Base-by-base conservation (phyloP, 257 asterid genomes). In the Solanum virginianum region DNA sequence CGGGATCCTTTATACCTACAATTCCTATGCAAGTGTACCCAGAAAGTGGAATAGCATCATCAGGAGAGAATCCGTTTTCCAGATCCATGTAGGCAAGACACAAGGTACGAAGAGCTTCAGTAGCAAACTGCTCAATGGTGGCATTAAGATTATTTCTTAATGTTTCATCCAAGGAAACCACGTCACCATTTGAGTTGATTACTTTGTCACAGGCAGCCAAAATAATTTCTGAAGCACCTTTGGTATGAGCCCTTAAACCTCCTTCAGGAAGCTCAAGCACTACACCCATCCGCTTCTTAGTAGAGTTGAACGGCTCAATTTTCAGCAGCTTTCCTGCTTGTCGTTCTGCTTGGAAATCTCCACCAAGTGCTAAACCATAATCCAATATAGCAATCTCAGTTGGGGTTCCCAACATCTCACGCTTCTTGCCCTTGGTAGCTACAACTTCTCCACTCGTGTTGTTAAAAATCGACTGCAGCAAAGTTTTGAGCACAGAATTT, bases 1-100 rank as follows among this genome's bases (percentile, higher is more conserved):
- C 87, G n/a, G 87, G 87, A 85, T 84, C 86, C 82, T 84, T 84
- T 43, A 84, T 84, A 22, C 86, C 86, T 41, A 84, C 83, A 45
- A 84, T 80, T 51, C 84, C 87, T 60, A 85, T 79, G 11, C 72
- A 80, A 43, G 80, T 85, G 51, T 26, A 84, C 39, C 83, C 75
- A 51, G 81, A 75, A 17, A 84, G 20, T 57, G 86, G 86, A 84
- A 84, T 84, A 83, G 39, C 26, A 49, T 43, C 55, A 84, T 59
- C 63, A 41, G 59, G 69, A 43, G 65, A 84, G 83, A 84, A 84
- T 65, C 81, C 86, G 45, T 63, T 84, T 59, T 77, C 86, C 55
- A 84, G n/a, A 36, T 84, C 84, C 84, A 70, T 84, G 24, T 84
- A 84, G 69, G 86, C 86, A 56, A 84, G 86, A 62, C 83, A 84